Evolutionary conservation across 148 eudicot genomes (phyloP).

Genomic region (Mesembryanthemum crystallinum): DNA sequence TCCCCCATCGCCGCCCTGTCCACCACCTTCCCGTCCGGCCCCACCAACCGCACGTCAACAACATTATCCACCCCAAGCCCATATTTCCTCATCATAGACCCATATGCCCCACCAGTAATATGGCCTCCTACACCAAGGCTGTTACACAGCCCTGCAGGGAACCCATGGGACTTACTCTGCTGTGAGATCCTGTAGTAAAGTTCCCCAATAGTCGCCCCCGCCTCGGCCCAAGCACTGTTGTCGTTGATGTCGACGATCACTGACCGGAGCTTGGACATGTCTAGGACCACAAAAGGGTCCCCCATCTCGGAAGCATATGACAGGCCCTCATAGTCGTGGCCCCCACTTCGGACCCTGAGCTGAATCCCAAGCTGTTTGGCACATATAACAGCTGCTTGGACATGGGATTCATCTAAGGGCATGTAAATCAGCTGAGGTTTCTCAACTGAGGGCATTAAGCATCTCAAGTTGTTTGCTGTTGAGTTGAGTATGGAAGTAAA

Average conservation of each 20-base stretch:
- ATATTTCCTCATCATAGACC: conserved; percentile 44
- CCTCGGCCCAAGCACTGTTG: conserved; percentile 43
- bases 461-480: conserved; percentile 33
- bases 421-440: conserved; percentile 33
- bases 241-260: conserved; percentile 29
- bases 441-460: conserved; percentile 21
- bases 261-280: conserved; percentile 31
- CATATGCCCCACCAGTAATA: conserved; percentile 45
- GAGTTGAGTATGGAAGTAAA: conserved; percentile 25
- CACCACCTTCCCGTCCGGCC: conserved; percentile 30
- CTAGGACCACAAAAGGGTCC: conserved; percentile 43
- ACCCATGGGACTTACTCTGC: conserved; percentile 32
- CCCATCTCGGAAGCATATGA: conserved; percentile 34
- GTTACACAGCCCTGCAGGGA: conserved; percentile 36
- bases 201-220: conserved; percentile 45
- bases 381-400: conserved; percentile 34
- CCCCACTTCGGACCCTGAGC: conserved; percentile 43
- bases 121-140: conserved; percentile 41
- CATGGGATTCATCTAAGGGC: conserved; percentile 37
- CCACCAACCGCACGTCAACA: conserved; percentile 39
- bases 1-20: conserved; percentile 46
- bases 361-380: conserved; percentile 29
- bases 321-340: conserved; percentile 50
- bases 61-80: conserved; percentile 52
- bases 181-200: conserved; percentile 35